These are phyloP conservation scores for Murraya paniculata DNA, from an alignment of 345 rosid genomes.

Conservation along the genomic window DNA sequence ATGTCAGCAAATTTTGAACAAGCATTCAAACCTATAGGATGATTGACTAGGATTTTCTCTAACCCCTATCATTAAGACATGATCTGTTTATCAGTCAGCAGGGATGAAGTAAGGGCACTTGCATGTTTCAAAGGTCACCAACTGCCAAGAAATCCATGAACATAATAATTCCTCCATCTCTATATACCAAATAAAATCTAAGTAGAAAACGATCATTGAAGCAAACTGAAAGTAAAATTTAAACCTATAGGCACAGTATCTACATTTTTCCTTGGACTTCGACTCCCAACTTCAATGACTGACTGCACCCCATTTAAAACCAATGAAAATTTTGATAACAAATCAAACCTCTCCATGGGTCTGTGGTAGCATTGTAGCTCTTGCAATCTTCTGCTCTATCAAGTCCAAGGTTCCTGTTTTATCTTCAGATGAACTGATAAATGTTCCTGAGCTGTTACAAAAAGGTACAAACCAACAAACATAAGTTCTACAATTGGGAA, in stretches of 20 bases:
- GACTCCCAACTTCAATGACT: not conserved
- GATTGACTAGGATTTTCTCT: not conserved
- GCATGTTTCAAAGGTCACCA: not conserved
- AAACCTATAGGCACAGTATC: not conserved
- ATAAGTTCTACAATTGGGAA: slow-evolving; percentile 5
- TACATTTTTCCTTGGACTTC: not conserved
- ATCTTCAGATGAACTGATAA: slow-evolving; percentile 69
- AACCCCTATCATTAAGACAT: not conserved
- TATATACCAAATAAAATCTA: not conserved
- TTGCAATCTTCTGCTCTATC: slow-evolving; percentile 68
- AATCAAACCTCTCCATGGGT: slow-evolving; percentile 63
- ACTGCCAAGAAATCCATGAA: not conserved
- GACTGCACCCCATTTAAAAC: not conserved
- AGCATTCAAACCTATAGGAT: not conserved
- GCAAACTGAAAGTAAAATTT: not conserved
- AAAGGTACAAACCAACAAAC: not conserved
- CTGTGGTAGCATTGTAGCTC: slow-evolving; percentile 64
- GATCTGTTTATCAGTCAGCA: slow-evolving; percentile 3
- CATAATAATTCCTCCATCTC: not conserved
- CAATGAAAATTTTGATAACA: not conserved
- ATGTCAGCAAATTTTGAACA: not conserved
- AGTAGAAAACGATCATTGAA: not conserved
- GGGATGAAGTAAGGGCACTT: not conserved
- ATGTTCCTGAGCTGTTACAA: slow-evolving; percentile 69
- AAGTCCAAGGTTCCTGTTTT: slow-evolving; percentile 46